Evolutionary conservation across 169 alveolate species (phyloP).

Genomic region (Eimeria necatrix): DNA sequence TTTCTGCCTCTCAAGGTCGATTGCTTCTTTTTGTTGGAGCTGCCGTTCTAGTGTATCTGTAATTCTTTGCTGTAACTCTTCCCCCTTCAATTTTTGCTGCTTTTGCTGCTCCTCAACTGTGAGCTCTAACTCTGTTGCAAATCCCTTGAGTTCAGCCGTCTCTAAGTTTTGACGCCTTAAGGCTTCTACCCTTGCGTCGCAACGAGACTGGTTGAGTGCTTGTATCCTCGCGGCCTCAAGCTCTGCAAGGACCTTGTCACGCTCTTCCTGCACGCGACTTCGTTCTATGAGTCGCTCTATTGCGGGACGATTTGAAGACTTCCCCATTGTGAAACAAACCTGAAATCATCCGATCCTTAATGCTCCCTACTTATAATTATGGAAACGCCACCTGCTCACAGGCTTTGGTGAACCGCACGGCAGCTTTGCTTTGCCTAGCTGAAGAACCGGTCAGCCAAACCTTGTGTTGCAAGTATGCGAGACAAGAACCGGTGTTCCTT

Average conservation of each 20-base stretch:
- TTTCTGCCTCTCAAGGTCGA: conserved; percentile 33
- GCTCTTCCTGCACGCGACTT: conserved; percentile 41
- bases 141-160: conserved; percentile 34
- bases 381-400: too few species aligned
- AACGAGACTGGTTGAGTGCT: conserved; percentile 32
- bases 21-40: neutral
- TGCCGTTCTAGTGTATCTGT: conserved; percentile 44
- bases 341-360: neutral
- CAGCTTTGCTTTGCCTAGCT: too few species aligned
- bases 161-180: conserved; percentile 37
- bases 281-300: conserved; percentile 65
- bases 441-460: too few species aligned
- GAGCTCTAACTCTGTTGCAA: conserved; percentile 33
- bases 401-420: too few species aligned
- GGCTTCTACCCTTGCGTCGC: conserved; percentile 80
- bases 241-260: conserved; percentile 34
- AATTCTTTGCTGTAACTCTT: conserved; percentile 61
- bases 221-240: conserved; percentile 28
- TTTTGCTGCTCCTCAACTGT: conserved; percentile 73
- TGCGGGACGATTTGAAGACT: conserved; percentile 64
- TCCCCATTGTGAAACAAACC: conserved; percentile 7
- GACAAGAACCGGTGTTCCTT: too few species aligned
- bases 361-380: neutral
- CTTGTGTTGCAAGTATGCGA: too few species aligned
- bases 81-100: conserved; percentile 8